phyloP scores from a whole-genome alignment of 306 rosid genomes.

The Fragaria vesca region DNA sequence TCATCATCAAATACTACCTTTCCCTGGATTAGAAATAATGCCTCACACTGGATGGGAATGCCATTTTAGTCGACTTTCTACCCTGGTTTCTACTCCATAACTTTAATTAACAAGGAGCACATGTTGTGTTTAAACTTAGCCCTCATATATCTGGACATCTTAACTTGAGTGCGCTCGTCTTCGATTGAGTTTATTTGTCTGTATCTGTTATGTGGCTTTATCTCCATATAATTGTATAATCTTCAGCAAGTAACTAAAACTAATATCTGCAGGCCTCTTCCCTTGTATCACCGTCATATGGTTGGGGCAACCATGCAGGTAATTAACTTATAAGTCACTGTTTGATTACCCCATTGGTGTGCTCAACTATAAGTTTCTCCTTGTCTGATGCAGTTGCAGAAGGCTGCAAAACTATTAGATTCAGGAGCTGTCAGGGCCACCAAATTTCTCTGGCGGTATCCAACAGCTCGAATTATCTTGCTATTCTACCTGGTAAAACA shows the following conservation, averaged over 20 bases:
- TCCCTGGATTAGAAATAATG: not conserved
- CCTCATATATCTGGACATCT: not conserved
- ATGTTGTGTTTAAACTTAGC: not conserved
- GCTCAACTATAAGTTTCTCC: conserved; percentile 24
- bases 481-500: conserved; percentile 79
- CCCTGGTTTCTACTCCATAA: not conserved
- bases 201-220: conserved; percentile 1
- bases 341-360: conserved; percentile 13
- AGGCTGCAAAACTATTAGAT: conserved; percentile 86
- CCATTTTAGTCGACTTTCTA: not conserved
- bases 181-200: not conserved
- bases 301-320: conserved; percentile 89
- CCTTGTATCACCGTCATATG: conserved; percentile 91
- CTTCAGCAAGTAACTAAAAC: conserved; percentile 24
- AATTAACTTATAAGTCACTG: conserved; percentile 17
- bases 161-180: not conserved
- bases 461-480: conserved; percentile 76
- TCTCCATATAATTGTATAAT: conserved; percentile 19
- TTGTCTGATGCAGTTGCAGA: conserved; percentile 66
- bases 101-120: not conserved
- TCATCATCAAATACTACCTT: not conserved
- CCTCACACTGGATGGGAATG: not conserved
- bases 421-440: conserved; percentile 98
- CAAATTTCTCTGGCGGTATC: conserved; percentile 96
- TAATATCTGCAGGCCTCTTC: conserved; percentile 71